Evolutionary conservation across 192 early-diverging fungal species (phyloP).

Genomic region (Umbelopsis isabellina): DNA sequence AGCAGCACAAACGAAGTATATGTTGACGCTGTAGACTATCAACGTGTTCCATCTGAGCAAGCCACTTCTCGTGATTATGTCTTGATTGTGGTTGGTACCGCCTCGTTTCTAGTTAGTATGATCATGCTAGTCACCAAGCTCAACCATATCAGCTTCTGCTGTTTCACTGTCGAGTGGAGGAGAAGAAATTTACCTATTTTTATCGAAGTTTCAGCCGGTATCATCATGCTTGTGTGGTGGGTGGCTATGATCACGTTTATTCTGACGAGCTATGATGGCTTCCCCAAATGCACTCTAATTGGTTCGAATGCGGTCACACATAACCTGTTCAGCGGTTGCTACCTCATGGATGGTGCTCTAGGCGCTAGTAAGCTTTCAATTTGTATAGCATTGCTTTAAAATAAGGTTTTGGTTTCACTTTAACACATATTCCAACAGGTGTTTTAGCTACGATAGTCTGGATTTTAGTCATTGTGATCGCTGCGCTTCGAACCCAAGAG

Average conservation of each 20-base stretch:
- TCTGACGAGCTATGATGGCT: slow-evolving; percentile 5
- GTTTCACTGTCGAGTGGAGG: neutral
- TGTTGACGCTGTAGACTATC: neutral
- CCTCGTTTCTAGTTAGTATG: neutral
- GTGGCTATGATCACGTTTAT: slow-evolving; percentile 13
- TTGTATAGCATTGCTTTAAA: no score
- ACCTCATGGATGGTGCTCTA: slow-evolving; percentile 12
- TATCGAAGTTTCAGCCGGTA: neutral
- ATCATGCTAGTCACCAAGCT: neutral
- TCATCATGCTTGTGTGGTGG: slow-evolving; percentile 12
- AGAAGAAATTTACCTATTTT: neutral
- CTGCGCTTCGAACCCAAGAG: neutral
- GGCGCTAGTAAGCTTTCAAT: neutral
- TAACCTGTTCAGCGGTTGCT: neutral
- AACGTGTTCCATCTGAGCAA: neutral
- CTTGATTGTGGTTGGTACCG: neutral
- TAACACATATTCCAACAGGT: neutral
- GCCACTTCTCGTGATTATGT: neutral
- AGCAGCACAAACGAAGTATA: neutral
- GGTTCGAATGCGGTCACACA: neutral
- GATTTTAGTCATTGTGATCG: neutral
- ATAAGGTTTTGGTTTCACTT: no score
- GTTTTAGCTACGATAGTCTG: neutral
- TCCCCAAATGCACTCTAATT: neutral
- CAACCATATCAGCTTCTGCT: neutral